Evolutionary conservation across 345 rosid genomes (phyloP).

Genomic region (Sapria himalayana): DNA sequence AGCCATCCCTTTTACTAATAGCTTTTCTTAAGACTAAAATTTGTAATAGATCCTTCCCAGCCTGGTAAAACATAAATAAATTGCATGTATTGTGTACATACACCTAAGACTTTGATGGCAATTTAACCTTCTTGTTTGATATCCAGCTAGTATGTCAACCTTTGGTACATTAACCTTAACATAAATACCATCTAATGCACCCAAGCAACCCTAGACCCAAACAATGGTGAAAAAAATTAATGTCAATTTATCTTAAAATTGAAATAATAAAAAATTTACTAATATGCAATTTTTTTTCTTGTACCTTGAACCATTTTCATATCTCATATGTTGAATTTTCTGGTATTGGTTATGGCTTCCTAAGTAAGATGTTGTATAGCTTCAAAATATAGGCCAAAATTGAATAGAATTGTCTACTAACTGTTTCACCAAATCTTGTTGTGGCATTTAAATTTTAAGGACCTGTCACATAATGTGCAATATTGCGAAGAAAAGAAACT

Average conservation of each 20-base stretch:
- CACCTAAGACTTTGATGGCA: too few relatives aligned
- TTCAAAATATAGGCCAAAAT: neutral
- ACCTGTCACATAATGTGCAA: constrained; percentile 1
- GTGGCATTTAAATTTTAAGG: too few relatives aligned
- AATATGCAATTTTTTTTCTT: neutral
- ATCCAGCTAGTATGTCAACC: too few relatives aligned
- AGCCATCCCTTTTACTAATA: neutral
- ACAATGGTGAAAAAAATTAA: too few relatives aligned
- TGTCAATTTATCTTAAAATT: neutral
- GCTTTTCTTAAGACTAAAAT: constrained; percentile 1
- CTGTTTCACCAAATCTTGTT: neutral
- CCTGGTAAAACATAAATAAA: constrained; percentile 1
- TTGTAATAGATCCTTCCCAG: neutral
- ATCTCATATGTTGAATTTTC: neutral
- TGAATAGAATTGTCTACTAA: neutral
- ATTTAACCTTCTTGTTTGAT: neutral
- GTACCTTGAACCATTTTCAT: constrained; percentile 3
- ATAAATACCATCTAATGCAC: too few relatives aligned
- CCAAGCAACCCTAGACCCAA: too few relatives aligned
- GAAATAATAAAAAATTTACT: too few relatives aligned
- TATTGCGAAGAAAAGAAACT: neutral
- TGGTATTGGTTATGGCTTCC: neutral
- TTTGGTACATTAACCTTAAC: too few relatives aligned
- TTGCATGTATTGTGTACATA: neutral
- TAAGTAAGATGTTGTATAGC: neutral